Percentiles rank a stretch among this genome's conserved stretches.
These are phyloP conservation scores for Neofusicoccum kwambonambiense DNA, from an alignment of 2,329 filamentous ascomycete species.

Conservation along the genomic window DNA sequence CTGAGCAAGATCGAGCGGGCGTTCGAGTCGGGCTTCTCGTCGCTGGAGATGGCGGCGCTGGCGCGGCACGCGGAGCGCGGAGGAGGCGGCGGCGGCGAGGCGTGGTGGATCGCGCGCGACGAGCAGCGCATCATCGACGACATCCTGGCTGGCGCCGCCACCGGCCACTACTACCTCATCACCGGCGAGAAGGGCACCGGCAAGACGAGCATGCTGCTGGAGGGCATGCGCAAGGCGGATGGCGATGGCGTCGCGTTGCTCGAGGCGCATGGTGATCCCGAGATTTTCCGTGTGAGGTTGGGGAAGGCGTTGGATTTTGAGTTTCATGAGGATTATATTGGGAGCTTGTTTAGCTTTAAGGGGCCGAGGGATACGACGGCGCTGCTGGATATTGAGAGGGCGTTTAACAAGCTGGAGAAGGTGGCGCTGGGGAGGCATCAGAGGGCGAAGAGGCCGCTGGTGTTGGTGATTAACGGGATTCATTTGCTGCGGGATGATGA, in stretches of 20 bases:
- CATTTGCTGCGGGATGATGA: conserved; percentile 83
- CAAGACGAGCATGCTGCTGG: conserved; percentile 87
- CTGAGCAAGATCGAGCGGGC: conserved; percentile 35
- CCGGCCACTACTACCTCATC: conserved; percentile 79
- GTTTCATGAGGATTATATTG: conserved; percentile 91
- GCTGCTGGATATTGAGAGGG: conserved; percentile 83
- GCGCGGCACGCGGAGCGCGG: conserved; percentile 32
- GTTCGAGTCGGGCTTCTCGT: conserved; percentile 34
- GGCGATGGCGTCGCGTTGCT: conserved; percentile 85
- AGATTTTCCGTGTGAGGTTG: conserved; percentile 83
- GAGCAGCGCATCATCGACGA: conserved; percentile 73
- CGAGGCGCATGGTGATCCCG: conserved; percentile 83
- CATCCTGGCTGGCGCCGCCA: conserved; percentile 66
- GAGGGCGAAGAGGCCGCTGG: conserved; percentile 61
- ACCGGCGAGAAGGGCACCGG: conserved; percentile 89
- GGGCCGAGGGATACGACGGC: conserved; percentile 84
- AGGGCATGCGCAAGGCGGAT: conserved; percentile 83
- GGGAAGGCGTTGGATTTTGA: conserved; percentile 89
- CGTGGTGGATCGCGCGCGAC: conserved; percentile 71
- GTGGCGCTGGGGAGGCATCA: conserved; percentile 69
- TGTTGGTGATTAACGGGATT: conserved; percentile 83
- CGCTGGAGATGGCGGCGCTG: conserved; percentile 33
- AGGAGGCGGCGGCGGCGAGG: conserved; percentile 28
- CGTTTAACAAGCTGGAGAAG: conserved; percentile 91
- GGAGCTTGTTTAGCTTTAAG: conserved; percentile 83